Evolutionary conservation across 2,329 filamentous ascomycete genomes (phyloP), one percentile per base, ranked within the genome.

Genomic region (Chaetomiaceae sp.): DNA sequence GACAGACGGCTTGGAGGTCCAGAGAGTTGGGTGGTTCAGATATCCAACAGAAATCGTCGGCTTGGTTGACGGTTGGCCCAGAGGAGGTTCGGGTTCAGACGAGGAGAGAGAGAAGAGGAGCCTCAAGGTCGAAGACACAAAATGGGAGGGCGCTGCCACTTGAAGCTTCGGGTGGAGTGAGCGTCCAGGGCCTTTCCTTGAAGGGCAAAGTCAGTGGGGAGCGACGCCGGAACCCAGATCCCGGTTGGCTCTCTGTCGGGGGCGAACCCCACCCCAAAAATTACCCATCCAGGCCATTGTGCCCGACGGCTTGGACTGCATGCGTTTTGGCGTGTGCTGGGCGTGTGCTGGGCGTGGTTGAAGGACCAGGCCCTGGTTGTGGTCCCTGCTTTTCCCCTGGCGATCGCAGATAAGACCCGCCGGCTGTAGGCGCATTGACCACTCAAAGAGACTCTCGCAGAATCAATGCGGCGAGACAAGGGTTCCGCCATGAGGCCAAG

Each of bases 371-470:
- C 37, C 30, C 30, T 33, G 10, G 8, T 33, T 13, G 23, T 31
- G n/a, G 2, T 20, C 37, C 27, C 41, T 21, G 27, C 8, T 16
- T 27, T 44, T 48, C 51, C 51, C 54, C 54, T 56, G 54, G 48
- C 44, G 51, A 54, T 56, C 44, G 42, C 50, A 48, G 50, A 51
- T 47, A 35, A 44, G 20, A 48, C 8, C 16, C 19, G 37, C 21
- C 3, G 12, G 16, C n/a, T 34, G 37, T 20, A 38, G 38, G 30
- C 16, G 51, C 54, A 56, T 47, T 44, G 51, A 43, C 48, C 44
- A 51, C 19, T 34, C 17, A 38, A 16, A 7, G 5, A 4, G 10
- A 37, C 27, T 38, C 34, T 33, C 21, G 31, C 21, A 23, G 14
- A 34, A 42, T n/a, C n/a, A 41, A 34, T 25, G 38, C 41, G 41